phyloP scores from a whole-genome alignment of 805 yeast species.

The Ogataea parapolymorpha region DNA sequence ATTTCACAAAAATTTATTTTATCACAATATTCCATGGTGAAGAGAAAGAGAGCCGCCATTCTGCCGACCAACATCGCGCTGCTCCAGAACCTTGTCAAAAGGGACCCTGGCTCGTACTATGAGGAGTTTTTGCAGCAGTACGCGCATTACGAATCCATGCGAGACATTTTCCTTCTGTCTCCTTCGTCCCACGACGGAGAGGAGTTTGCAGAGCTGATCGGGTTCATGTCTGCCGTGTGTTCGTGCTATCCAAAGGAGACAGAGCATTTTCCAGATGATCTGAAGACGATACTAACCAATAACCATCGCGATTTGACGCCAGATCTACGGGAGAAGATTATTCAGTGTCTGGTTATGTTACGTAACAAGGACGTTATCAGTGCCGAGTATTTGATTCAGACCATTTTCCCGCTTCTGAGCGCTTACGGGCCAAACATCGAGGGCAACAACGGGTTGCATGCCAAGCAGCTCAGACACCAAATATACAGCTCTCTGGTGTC shows the following conservation, averaged over 20 bases:
- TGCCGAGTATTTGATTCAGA: conserved; percentile 78
- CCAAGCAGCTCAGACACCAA: conserved; percentile 78
- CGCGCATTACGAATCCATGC: conserved; percentile 84
- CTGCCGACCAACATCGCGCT: conserved; percentile 89
- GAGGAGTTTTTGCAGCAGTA: conserved; percentile 94
- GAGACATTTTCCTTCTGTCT: conserved; percentile 80
- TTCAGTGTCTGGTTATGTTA: conserved; percentile 84
- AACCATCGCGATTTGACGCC: conserved; percentile 80
- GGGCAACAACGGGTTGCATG: conserved; percentile 53
- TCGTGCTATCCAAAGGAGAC: conserved; percentile 89
- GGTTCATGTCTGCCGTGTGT: conserved; percentile 91
- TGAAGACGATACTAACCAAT: conserved; percentile 61
- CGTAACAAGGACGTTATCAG: conserved; percentile 78
- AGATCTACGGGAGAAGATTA: conserved; percentile 87
- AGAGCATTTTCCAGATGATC: conserved; percentile 74
- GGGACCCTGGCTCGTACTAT: conserved; percentile 91
- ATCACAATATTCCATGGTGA: conserved; percentile 54
- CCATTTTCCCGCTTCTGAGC: conserved; percentile 79
- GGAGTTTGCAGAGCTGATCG: conserved; percentile 78
- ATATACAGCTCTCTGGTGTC: conserved; percentile 77
- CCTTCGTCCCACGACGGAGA: conserved; percentile 59
- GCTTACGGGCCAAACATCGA: conserved; percentile 57
- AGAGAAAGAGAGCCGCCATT: conserved; percentile 86
- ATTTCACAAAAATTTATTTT: conserved; percentile 6
- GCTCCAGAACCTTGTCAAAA: conserved; percentile 84